A percentile compares a stretch with the other conserved stretches of the same genome.
Evolutionary conservation across 2,329 filamentous ascomycete species (phyloP).

Genomic region (Leptographium radiaticola): DNA sequence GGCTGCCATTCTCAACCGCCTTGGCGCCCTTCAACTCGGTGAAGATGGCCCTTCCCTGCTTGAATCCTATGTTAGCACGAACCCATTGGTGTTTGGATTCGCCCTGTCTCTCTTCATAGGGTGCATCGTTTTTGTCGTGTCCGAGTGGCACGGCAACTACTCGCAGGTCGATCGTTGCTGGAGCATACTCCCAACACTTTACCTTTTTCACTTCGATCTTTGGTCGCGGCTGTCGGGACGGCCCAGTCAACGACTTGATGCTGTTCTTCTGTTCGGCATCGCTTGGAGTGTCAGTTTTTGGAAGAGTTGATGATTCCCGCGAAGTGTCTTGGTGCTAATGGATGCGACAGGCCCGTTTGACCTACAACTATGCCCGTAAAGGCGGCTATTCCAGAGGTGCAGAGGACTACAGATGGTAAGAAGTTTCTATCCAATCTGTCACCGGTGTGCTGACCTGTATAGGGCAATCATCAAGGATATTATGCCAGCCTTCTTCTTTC

Average conservation of each 20-base stretch:
- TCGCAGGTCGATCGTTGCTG: constrained; percentile 93
- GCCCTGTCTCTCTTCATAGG: constrained; percentile 60
- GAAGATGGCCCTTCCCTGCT: constrained; percentile 28
- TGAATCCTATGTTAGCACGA: constrained; percentile 68
- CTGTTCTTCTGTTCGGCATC: constrained; percentile 54
- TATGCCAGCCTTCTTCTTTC: constrained; percentile 54
- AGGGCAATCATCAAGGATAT: constrained; percentile 59
- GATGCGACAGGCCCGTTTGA: constrained; percentile 54
- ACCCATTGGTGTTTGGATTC: constrained; percentile 68
- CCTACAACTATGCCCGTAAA: constrained; percentile 93
- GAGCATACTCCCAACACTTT: constrained; percentile 79
- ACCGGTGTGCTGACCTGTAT: neutral
- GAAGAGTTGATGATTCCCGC: neutral
- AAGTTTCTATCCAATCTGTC: neutral
- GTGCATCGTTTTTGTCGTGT: constrained; percentile 57
- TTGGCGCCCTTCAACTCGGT: constrained; percentile 40
- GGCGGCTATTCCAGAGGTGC: constrained; percentile 81
- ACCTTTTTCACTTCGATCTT: constrained; percentile 70
- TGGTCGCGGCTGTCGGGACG: constrained; percentile 70
- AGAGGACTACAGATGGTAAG: constrained; percentile 83
- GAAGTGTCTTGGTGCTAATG: constrained; percentile 3
- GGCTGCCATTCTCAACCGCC: constrained; percentile 44
- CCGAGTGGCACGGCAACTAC: constrained; percentile 85
- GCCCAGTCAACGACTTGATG: constrained; percentile 57
- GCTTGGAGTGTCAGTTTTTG: constrained; percentile 61